Evolutionary conservation across 306 rosid species (phyloP).

Genomic region (Lathyrus sativus): DNA sequence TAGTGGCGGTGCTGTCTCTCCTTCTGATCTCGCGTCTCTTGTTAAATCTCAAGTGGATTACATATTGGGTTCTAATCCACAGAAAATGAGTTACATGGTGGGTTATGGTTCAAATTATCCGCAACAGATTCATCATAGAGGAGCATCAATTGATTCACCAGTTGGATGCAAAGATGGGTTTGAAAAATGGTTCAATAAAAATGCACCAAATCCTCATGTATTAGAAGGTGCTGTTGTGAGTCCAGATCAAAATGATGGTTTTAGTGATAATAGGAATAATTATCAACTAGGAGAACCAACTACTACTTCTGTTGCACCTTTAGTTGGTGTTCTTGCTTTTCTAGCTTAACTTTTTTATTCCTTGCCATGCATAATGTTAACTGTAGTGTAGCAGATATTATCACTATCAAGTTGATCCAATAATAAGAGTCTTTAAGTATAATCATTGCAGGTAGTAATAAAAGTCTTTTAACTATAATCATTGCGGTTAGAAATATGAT

Average conservation of each 20-base stretch:
- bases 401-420: not conserved
- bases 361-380: not conserved
- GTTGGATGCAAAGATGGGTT: conserved; percentile 56
- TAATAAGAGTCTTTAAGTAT: not conserved
- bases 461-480: too few species aligned
- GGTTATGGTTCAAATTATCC: conserved; percentile 61
- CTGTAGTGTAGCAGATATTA: not conserved
- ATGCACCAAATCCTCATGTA: conserved; percentile 58
- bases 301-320: conserved; percentile 49
- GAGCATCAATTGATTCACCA: conserved; percentile 51
- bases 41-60: conserved; percentile 61
- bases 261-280: conserved; percentile 43
- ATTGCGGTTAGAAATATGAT: too few species aligned
- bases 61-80: conserved; percentile 64
- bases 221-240: conserved; percentile 61
- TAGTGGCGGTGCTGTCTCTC: conserved; percentile 24
- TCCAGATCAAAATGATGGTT: conserved; percentile 44
- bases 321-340: conserved; percentile 63
- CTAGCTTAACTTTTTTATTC: conserved; percentile 35
- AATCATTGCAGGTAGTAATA: too few species aligned
- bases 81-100: conserved; percentile 63
- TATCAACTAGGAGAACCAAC: conserved; percentile 53
- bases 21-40: conserved; percentile 44
- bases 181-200: conserved; percentile 41
- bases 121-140: conserved; percentile 62